phyloP scores from a whole-genome alignment of 805 yeast genomes.

The Saturnispora galanensis region DNA sequence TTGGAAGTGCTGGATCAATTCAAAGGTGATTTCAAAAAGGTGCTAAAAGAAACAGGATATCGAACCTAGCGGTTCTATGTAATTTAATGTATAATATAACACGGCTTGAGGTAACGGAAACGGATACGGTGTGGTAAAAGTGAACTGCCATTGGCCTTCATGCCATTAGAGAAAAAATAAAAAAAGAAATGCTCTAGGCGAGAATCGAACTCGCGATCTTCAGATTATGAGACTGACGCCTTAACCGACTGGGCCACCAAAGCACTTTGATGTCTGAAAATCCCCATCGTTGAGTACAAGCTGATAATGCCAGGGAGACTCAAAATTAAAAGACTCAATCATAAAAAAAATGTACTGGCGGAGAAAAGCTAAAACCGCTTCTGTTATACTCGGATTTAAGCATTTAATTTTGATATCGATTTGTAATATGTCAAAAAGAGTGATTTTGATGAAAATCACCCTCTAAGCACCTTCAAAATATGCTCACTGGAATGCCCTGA shows the following conservation, averaged over 20 bases:
- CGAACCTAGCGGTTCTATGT: not conserved
- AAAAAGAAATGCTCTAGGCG: conserved; percentile 26
- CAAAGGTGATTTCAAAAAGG: conserved; percentile 3
- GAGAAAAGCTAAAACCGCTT: too few relatives aligned
- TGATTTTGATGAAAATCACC: too few relatives aligned
- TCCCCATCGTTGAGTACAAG: conserved; percentile 17
- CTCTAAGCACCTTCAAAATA: too few relatives aligned
- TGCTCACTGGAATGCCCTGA: too few relatives aligned
- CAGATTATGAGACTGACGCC: conserved; percentile 34
- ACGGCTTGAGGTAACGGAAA: too few relatives aligned
- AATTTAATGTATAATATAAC: too few relatives aligned
- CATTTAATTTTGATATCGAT: too few relatives aligned
- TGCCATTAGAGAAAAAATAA: not conserved
- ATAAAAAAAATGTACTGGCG: too few relatives aligned
- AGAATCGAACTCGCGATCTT: conserved; percentile 34
- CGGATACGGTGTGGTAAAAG: too few relatives aligned
- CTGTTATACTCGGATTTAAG: too few relatives aligned
- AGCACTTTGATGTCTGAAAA: conserved; percentile 12
- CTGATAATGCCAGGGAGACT: conserved; percentile 15
- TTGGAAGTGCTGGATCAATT: conserved; percentile 6
- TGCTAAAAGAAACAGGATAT: not conserved
- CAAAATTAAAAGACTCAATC: not conserved
- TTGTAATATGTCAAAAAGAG: too few relatives aligned
- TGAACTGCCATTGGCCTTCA: too few relatives aligned
- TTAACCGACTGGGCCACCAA: conserved; percentile 32